A percentile compares a stretch with the other conserved stretches of the same genome.
Conservation (phyloP, 371 early-diverging fungal genomes). For the Rhizopus arrhizus region DNA sequence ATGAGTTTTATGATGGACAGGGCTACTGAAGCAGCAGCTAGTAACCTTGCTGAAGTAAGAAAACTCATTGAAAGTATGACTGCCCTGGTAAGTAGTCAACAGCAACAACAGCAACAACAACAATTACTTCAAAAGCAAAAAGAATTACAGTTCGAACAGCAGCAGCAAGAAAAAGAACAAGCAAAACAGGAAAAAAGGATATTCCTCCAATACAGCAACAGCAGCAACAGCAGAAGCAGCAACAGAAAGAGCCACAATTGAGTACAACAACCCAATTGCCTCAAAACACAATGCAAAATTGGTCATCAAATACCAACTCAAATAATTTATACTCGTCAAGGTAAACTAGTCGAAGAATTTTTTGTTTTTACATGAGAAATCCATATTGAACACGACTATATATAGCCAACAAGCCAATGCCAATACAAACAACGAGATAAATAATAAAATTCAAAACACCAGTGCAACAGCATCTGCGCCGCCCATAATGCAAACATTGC, state of each 20-base stretch:
- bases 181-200: conserved; percentile 1
- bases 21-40: conserved; percentile 55
- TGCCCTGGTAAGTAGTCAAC: conserved; percentile 44
- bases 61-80: conserved; percentile 58
- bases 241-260: conserved; percentile 3
- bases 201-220: conserved; percentile 1
- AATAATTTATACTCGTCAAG: neutral
- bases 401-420: neutral
- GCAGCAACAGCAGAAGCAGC: conserved; percentile 2
- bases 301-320: conserved; percentile 3
- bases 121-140: conserved; percentile 25
- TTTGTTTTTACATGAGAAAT: neutral
- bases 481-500: conserved; percentile 10
- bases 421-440: neutral
- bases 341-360: neutral
- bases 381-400: neutral
- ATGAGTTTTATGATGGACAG: conserved; percentile 36
- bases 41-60: conserved; percentile 53
- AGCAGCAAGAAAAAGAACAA: conserved; percentile 9
- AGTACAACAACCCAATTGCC: conserved; percentile 5
- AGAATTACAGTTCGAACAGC: conserved; percentile 8
- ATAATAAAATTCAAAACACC: neutral
- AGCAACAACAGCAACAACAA: conserved; percentile 42
- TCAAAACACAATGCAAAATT: conserved; percentile 2
- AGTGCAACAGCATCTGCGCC: neutral